Evolutionary conservation across 352 stramenopile species (phyloP).

Genomic region (Globisporangium rhizosaccharum): DNA sequence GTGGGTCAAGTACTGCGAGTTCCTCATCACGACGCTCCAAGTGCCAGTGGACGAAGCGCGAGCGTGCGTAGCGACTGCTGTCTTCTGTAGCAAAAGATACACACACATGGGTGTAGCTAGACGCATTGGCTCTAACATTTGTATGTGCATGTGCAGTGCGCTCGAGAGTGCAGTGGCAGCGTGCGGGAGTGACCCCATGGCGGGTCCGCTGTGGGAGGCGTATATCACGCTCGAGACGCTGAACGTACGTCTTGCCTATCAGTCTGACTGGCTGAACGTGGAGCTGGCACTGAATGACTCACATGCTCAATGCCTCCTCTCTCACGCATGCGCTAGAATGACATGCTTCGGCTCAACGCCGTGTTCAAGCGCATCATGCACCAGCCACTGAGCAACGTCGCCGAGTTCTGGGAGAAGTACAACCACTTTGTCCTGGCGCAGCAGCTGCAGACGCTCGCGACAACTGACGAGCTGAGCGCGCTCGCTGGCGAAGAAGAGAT

Average conservation of each 20-base stretch:
- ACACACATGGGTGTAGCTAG: neutral
- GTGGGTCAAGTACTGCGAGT: slow-evolving; percentile 84
- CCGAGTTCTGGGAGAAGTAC: slow-evolving; percentile 85
- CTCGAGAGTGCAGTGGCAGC: slow-evolving; percentile 50
- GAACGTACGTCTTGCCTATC: slow-evolving; percentile 32
- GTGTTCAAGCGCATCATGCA: slow-evolving; percentile 78
- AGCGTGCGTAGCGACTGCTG: slow-evolving; percentile 21
- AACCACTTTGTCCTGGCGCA: slow-evolving; percentile 80
- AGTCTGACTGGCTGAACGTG: neutral
- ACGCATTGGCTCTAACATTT: neutral
- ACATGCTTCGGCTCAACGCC: slow-evolving; percentile 74
- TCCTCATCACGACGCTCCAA: slow-evolving; percentile 54
- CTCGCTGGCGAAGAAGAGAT: slow-evolving; percentile 53
- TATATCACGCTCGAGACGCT: slow-evolving; percentile 79
- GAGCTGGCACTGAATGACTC: neutral
- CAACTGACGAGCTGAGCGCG: slow-evolving; percentile 50
- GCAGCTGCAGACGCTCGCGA: slow-evolving; percentile 55
- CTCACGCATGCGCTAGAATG: slow-evolving; percentile 34
- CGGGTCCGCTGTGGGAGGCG: slow-evolving; percentile 67
- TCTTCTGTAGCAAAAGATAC: neutral
- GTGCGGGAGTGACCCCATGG: slow-evolving; percentile 58
- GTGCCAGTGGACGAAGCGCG: slow-evolving; percentile 59
- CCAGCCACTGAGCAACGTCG: slow-evolving; percentile 65
- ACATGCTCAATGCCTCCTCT: neutral
- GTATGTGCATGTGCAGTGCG: slow-evolving; percentile 20